Evolutionary conservation across 2,329 filamentous ascomycete genomes (phyloP), one percentile per base, ranked within the genome.

Genomic region (Lecanicillium sp.): DNA sequence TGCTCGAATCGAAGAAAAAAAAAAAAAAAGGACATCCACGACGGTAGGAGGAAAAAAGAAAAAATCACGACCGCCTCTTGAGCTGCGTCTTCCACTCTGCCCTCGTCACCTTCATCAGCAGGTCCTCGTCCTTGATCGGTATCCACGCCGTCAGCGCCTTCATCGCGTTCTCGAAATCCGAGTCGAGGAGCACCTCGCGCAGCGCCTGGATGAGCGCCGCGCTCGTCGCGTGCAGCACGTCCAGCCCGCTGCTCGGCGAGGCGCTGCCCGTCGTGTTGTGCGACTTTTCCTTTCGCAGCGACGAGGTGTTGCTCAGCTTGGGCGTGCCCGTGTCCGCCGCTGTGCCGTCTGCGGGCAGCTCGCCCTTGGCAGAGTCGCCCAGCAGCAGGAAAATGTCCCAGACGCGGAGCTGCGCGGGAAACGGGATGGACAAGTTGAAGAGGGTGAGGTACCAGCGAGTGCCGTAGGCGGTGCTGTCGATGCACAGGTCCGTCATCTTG

Each of bases 341-440:
- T 12, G 32, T 3, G 20, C n/a, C n/a, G n/a, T n/a, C n/a, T n/a
- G 29, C 14, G 14, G 49, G 46, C 12, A 52, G 43, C 21, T 62
- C 56, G n/a, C 36, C 54, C 2, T 75, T 71, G n/a, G 81, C 73
- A 9, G 77, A 75, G 56, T 91, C 88, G 39, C 91, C 93, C 11
- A 97, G 79, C 12, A 98, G 80, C 79, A 98, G 89, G 67, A 97
- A 97, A 1, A 96, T 87, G 62, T 98, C 93, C 93, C 93, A 98
- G 14, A 98, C 86, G 41, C 93, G 86, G 29, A 98, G 81, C 66
- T 97, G 93, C 3, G 91, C 90, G 0, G 88, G 79, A 59, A 97
- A 98, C 0, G 93, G 93, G 44, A 98, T 87, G 14, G 89, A 94
- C 60, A 97, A 86, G 67, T 97, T 97, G 76, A 98, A 98, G 8